These are phyloP conservation scores for Prunus armeniaca DNA, from an alignment of 306 rosid species.

Conservation along the genomic window DNA sequence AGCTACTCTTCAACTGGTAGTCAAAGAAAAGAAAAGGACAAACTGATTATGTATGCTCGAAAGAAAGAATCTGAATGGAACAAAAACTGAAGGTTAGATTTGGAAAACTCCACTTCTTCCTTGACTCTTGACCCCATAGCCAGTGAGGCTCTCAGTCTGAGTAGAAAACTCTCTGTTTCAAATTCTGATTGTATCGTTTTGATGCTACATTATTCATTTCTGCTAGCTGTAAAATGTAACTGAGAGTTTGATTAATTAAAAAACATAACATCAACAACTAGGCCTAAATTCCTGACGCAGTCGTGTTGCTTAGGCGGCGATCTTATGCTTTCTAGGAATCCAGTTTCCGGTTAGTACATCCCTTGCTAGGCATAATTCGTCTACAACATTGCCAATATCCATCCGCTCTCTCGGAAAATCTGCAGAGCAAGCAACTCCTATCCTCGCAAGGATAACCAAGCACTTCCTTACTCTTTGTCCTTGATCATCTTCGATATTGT, in stretches of 20 bases:
- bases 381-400: neutral
- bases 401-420: neutral
- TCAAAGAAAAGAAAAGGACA: neutral
- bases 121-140: too few relatives aligned
- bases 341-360: neutral
- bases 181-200: neutral
- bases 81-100: too few relatives aligned
- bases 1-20: neutral
- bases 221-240: neutral
- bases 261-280: neutral
- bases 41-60: neutral
- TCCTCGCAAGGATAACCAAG: slow-evolving; percentile 15
- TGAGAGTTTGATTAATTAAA: neutral
- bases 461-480: neutral
- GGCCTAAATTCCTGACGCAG: neutral
- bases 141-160: too few relatives aligned
- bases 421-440: slow-evolving; percentile 24
- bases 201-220: too few relatives aligned
- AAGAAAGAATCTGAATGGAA: neutral
- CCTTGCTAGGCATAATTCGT: neutral
- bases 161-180: neutral
- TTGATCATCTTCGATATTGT: neutral
- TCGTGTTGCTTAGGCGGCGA: neutral
- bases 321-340: neutral
- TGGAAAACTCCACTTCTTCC: too few relatives aligned